phyloP scores from a whole-genome alignment of 805 yeast genomes.

The Saccharomycopsis synnaedendra region DNA sequence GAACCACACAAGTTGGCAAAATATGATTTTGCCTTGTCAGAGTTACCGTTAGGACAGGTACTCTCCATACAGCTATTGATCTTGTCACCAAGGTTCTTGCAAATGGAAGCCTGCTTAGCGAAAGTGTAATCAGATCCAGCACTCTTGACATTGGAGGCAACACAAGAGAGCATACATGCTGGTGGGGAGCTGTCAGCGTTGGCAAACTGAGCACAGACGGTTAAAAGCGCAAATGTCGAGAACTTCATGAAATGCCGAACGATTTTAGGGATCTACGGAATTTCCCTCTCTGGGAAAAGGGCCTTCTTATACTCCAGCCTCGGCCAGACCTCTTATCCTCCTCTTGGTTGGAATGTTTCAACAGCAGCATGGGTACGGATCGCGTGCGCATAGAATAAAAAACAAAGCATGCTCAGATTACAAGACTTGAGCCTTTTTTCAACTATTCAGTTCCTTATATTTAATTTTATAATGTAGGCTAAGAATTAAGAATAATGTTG shows the following conservation, averaged over 20 bases:
- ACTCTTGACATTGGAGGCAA: conserved; percentile 50
- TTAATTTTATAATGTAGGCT: no score
- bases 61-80: conserved; percentile 51
- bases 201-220: background rate
- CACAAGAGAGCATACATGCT: conserved; percentile 87
- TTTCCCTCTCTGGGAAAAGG: no score
- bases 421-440: no score
- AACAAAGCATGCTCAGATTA: no score
- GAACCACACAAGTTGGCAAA: conserved; percentile 46
- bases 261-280: no score
- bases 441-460: no score
- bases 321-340: no score
- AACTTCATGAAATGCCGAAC: background rate
- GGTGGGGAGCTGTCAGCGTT: conserved; percentile 53
- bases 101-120: conserved; percentile 20
- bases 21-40: conserved; percentile 45
- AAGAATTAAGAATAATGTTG: no score
- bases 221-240: background rate
- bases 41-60: conserved; percentile 56
- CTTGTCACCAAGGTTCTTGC: conserved; percentile 41
- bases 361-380: no score
- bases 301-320: no score
- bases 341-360: no score
- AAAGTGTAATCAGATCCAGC: conserved; percentile 10
- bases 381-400: no score